A percentile compares a stretch with the other conserved stretches of the same genome.
Evolutionary conservation across 495 filamentous ascomycete species (phyloP).

Genomic region (Penicillium waksmanii): DNA sequence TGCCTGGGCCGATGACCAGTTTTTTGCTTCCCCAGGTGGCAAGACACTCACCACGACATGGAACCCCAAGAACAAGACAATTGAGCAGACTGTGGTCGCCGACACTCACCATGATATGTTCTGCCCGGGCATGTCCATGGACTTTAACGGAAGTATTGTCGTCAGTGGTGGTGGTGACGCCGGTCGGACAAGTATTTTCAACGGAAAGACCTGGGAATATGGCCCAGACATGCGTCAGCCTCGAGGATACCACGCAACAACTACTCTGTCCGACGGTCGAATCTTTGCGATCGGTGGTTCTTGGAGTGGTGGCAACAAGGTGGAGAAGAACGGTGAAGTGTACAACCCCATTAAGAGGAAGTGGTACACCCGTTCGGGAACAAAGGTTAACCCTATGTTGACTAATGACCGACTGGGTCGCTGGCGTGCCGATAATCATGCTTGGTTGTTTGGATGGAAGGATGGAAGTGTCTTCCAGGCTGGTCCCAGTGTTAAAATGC

Average conservation of each 20-base stretch:
- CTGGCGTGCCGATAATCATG: conserved; percentile 37
- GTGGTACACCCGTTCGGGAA: conserved; percentile 43
- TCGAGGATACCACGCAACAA: conserved; percentile 61
- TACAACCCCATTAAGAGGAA: conserved; percentile 43
- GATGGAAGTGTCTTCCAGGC: conserved; percentile 57
- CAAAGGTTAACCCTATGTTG: conserved; percentile 49
- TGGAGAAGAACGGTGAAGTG: conserved; percentile 58
- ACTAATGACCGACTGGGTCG: conserved; percentile 48
- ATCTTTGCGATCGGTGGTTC: conserved; percentile 66
- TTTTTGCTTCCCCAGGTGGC: conserved; percentile 34
- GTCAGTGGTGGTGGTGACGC: conserved; percentile 56
- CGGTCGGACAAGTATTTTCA: conserved; percentile 51
- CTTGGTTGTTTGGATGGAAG: conserved; percentile 65
- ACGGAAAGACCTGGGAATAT: conserved; percentile 35
- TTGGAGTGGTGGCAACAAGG: conserved; percentile 48
- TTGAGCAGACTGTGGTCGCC: conserved; percentile 23
- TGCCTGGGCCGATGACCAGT: conserved; percentile 40
- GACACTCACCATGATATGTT: conserved; percentile 65
- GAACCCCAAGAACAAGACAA: conserved; percentile 29
- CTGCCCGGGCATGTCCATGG: conserved; percentile 60
- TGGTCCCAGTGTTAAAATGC: conserved; percentile 45
- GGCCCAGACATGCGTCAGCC: conserved; percentile 47
- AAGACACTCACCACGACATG: conserved; percentile 54
- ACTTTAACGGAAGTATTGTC: conserved; percentile 52
- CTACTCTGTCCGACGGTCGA: conserved; percentile 55